Evolutionary conservation across 352 stramenopile species (phyloP).

Genomic region (Pythium myriotylum): DNA sequence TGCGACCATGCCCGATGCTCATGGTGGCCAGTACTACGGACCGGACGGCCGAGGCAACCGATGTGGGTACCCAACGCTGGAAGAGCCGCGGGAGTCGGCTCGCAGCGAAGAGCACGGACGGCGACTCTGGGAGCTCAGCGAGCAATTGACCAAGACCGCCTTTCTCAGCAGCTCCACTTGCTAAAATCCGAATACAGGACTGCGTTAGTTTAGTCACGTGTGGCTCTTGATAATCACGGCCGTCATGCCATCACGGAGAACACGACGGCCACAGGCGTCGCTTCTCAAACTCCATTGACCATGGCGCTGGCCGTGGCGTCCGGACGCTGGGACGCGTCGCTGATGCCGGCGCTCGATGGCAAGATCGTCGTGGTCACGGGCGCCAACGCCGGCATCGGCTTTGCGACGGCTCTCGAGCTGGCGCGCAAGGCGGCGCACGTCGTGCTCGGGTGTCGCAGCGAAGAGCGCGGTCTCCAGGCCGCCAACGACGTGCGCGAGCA

Average conservation of each 20-base stretch:
- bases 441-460: conserved; percentile 78
- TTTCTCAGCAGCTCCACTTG: conserved; percentile 13
- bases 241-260: conserved; percentile 2
- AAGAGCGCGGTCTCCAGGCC: conserved; percentile 11
- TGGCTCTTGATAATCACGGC: conserved; percentile 2
- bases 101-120: conserved; percentile 1
- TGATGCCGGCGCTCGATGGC: conserved; percentile 36
- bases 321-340: conserved; percentile 21
- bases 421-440: conserved; percentile 64
- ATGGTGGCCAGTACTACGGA: conserved; percentile 17
- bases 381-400: conserved; percentile 87
- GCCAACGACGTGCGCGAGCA: conserved; percentile 7
- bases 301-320: conserved; percentile 5
- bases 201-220: conserved; percentile 7
- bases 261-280: background rate
- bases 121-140: conserved; percentile 26
- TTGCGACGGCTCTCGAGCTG: conserved; percentile 61
- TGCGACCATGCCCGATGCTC: conserved; percentile 2
- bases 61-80: conserved; percentile 14
- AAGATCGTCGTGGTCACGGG: conserved; percentile 86
- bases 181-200: background rate
- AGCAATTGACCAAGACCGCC: conserved; percentile 17
- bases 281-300: background rate
- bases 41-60: conserved; percentile 4
- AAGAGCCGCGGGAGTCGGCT: background rate